Base-by-base conservation (phyloP, 805 yeast species). In the Kluyveromyces dobzhanskii region DNA sequence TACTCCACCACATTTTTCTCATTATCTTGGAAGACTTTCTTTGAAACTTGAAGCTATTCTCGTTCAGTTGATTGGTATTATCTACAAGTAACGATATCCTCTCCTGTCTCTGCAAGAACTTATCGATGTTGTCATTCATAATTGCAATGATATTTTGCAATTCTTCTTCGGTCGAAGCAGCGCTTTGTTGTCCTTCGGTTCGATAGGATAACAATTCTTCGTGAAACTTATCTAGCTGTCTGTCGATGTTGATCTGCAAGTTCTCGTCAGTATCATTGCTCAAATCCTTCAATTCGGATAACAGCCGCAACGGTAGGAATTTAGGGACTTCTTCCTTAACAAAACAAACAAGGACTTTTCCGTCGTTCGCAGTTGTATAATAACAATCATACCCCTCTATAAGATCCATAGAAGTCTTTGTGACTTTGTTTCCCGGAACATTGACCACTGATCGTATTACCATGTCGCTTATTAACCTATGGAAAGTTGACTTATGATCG, bases 101-200 rank as follows among this genome's bases (percentile, higher is more conserved):
- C 51, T 85, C 95, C 16, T 94, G 94, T 37, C 95, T 71, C 47
- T 76, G 77, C 48, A 85, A 64, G 18, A 86, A 70, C 53, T 57
- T 57, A 43, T 58, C 63, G 21, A 61, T 59, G 39, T 61, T 61
- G 41, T 60, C 63, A 44, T 59, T 61, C 65, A 61, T 59, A 7
- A 61, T 52, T 30, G 51, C 53, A n/a, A 61, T 46, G 11, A 61
- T 51, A 18, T 57, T 54, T 25, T 54, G 50, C 30, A 61, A 33
- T 30, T 59, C 62, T 14, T 49, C 46, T 28, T 57, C 61, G 6
- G 62, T 46, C 4, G 50, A 47, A 9, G 48, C 51, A 3, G 48
- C 49, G 23, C 45, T 32, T n/a, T 43, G 39, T 10, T 40, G 41
- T 11, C 50, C 50, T 11, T 40, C 33, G 30, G 41, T 44, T 17